Evolutionary conservation across 805 yeast genomes (phyloP).

Genomic region (Lachancea nothofagi): DNA sequence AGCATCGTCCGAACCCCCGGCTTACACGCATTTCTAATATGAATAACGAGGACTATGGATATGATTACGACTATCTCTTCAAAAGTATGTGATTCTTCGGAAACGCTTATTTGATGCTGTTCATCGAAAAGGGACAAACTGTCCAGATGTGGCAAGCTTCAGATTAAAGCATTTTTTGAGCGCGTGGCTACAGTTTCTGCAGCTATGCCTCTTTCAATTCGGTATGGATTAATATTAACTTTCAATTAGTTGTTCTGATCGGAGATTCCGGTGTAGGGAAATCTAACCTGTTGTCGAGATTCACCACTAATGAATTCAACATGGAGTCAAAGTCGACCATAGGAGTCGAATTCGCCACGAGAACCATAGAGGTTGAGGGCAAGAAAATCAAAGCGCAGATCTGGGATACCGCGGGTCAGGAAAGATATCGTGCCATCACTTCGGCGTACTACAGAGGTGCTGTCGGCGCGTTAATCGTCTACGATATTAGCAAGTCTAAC

Average conservation of each 20-base stretch:
- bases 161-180: too few species aligned
- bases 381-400: constrained; percentile 83
- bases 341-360: constrained; percentile 97
- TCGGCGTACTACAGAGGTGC: constrained; percentile 98
- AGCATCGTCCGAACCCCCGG: background rate
- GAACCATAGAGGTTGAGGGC: constrained; percentile 84
- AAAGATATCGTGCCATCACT: constrained; percentile 95
- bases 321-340: constrained; percentile 90
- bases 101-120: background rate
- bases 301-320: constrained; percentile 93
- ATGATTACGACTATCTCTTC: constrained; percentile 87
- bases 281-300: constrained; percentile 86
- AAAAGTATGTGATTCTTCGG: constrained; percentile 43
- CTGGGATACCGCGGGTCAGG: constrained; percentile 99
- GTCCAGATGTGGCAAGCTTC: too few species aligned
- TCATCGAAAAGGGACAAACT: too few species aligned
- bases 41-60: constrained; percentile 58
- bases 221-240: too few species aligned
- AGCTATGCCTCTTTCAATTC: too few species aligned
- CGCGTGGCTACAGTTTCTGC: too few species aligned
- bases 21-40: constrained; percentile 12
- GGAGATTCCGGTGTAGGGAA: constrained; percentile 98
- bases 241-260: constrained; percentile 66
- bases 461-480: constrained; percentile 92
- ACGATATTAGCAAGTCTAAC: constrained; percentile 88